Base-by-base conservation (phyloP, 352 stramenopile genomes). In the Pythium angustatum region DNA sequence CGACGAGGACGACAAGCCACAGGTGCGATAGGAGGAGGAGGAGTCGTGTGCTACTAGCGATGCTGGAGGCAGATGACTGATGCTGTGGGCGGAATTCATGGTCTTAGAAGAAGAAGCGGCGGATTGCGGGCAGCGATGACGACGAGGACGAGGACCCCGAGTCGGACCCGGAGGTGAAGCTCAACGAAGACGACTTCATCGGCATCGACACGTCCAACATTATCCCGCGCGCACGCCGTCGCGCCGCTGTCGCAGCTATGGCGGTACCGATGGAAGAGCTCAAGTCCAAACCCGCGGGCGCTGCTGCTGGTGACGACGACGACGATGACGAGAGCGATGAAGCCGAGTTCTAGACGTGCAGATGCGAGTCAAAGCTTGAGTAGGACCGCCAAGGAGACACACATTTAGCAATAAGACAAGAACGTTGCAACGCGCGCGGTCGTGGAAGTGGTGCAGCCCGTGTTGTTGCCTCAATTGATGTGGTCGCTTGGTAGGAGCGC, bases 101-200 rank as follows among this genome's bases (percentile, higher is more conserved):
- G 44, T 1, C 30, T 19, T n/a, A 81, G 78, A 70, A 62, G 30
- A 93, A 93, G 70, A 90, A 91, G 74, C 80, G 78, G 58, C 79
- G 79, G 75, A 86, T 77, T 27, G 61, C 56, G 34, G 62, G 38
- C 64, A 73, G 69, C 47, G 79, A 79, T 59, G 79, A 90, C 50
- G 83, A 90, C 28, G 84, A 81, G 11, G 79, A 80, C 49, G 77
- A 82, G 26, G 80, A 78, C 24, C 75, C 80, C 41, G 81, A 85
- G 51, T 90, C 83, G 53, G 86, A 93, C 44, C 64, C 75, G 2
- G 78, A 93, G 49, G 73, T 95, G 48, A 95, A 91, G 72, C 76
- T 95, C 58, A 95, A 90, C 62, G 79, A 93, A 43, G 86, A 95
- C 77, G 86, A 95, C 60, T 86, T 93, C 11, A 75, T 93, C 30